phyloP scores from a whole-genome alignment of 148 eudicot genomes.

The Rhododendron kiyosumense region DNA sequence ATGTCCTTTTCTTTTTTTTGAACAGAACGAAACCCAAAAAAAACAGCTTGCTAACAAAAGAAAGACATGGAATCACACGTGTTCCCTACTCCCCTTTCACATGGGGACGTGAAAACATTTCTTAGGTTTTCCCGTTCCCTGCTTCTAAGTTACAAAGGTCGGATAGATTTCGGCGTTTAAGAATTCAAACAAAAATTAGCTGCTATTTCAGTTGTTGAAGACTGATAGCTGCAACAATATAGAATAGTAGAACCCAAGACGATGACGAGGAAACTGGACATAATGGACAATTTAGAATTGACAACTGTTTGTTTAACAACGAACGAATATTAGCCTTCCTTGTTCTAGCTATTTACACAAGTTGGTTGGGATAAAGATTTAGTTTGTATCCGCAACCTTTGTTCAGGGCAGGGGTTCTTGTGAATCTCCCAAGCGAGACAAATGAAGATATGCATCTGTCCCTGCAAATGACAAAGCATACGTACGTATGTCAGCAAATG shows the following conservation, averaged over 20 bases:
- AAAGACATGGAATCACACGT: background rate
- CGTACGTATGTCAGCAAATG: background rate
- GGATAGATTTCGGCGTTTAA: background rate
- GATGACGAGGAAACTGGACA: background rate
- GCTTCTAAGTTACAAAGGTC: background rate
- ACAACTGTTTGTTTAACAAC: background rate
- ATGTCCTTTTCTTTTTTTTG: background rate
- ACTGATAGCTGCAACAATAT: background rate
- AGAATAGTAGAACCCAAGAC: background rate
- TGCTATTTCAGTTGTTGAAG: background rate
- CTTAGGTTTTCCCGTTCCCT: background rate
- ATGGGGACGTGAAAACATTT: background rate
- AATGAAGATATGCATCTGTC: constrained; percentile 94
- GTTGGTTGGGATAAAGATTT: background rate
- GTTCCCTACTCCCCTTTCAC: too few species aligned
- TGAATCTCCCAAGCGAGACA: constrained; percentile 92
- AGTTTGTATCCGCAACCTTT: background rate
- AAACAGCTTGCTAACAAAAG: background rate
- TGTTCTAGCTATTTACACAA: constrained; percentile 1
- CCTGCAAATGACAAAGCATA: constrained; percentile 35
- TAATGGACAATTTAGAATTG: background rate
- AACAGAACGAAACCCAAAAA: background rate
- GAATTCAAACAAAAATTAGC: background rate
- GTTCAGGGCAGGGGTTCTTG: constrained; percentile 84
- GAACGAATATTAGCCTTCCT: background rate